Percentiles rank a stretch among this genome's conserved stretches.
phyloP scores from a whole-genome alignment of 192 early-diverging fungal genomes.

The Cladochytrium replicatum region DNA sequence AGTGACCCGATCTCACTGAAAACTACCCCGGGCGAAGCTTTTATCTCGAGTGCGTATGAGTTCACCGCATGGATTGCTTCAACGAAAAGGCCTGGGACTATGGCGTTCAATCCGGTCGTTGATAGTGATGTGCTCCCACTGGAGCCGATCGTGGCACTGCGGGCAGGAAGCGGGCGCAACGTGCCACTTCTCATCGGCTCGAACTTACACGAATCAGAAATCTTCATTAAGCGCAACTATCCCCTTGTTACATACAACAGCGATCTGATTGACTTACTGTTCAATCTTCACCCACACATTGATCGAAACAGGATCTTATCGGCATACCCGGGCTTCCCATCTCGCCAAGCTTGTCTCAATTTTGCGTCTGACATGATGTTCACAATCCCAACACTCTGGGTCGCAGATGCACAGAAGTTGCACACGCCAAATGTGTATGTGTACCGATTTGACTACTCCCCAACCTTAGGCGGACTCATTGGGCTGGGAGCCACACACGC shows the following conservation, averaged over 20 bases:
- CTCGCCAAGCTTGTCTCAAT: background rate
- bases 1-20: no score
- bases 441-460: background rate
- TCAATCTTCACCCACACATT: no score
- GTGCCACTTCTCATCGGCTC: slow-evolving; percentile 1
- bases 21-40: no score
- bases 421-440: background rate
- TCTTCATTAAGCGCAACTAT: background rate
- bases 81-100: no score
- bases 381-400: background rate
- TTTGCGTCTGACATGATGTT: slow-evolving; percentile 1
- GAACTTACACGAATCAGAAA: background rate
- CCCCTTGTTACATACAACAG: no score
- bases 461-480: background rate
- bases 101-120: slow-evolving; percentile 3
- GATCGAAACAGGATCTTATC: no score
- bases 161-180: background rate
- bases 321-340: background rate
- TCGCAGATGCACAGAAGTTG: background rate
- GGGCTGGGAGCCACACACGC: background rate
- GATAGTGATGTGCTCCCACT: background rate
- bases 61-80: no score
- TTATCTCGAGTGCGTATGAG: no score
- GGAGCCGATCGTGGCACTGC: background rate
- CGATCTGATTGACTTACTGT: no score